These are phyloP conservation scores for Strobilomyces echinocephalus DNA, from an alignment of 768 basidiomycete species.

Conservation along the genomic window DNA sequence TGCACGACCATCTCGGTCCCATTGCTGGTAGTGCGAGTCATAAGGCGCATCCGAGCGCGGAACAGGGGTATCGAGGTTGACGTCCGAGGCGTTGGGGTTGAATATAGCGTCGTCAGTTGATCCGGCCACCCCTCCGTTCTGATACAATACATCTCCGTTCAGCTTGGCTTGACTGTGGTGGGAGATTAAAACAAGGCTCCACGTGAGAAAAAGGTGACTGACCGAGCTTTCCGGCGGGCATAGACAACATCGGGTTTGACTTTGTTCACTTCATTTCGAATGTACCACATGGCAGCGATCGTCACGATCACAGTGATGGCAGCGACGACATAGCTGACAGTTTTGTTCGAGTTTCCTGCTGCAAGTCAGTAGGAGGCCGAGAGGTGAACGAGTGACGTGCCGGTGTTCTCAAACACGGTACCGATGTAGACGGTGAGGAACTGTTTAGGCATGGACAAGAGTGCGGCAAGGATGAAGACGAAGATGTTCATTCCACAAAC, in stretches of 20 bases:
- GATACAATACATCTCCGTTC: constrained; percentile 29
- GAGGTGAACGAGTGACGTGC: constrained; percentile 7
- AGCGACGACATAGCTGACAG: constrained; percentile 67
- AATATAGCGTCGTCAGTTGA: constrained; percentile 32
- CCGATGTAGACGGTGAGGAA: constrained; percentile 90
- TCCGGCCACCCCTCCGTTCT: constrained; percentile 25
- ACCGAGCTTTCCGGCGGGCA: constrained; percentile 68
- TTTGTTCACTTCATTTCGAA: constrained; percentile 63
- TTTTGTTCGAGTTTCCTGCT: constrained; percentile 42
- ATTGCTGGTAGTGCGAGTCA: constrained; percentile 41
- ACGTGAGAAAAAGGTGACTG: constrained; percentile 7
- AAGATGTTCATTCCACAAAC: constrained; percentile 84
- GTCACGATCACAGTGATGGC: constrained; percentile 69
- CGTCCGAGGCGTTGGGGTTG: constrained; percentile 36
- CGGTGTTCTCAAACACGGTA: constrained; percentile 56
- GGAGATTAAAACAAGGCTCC: constrained; percentile 3
- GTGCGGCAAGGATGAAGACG: constrained; percentile 71
- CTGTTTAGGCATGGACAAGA: constrained; percentile 85
- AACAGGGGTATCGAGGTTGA: constrained; percentile 36
- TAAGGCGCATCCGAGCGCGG: constrained; percentile 29
- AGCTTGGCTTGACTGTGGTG: constrained; percentile 51
- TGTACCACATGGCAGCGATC: constrained; percentile 77
- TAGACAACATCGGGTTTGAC: constrained; percentile 67
- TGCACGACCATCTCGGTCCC: constrained; percentile 48
- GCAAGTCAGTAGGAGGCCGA: constrained; percentile 1